Base-by-base conservation (phyloP, 345 rosid genomes). In the Angophora floribunda region DNA sequence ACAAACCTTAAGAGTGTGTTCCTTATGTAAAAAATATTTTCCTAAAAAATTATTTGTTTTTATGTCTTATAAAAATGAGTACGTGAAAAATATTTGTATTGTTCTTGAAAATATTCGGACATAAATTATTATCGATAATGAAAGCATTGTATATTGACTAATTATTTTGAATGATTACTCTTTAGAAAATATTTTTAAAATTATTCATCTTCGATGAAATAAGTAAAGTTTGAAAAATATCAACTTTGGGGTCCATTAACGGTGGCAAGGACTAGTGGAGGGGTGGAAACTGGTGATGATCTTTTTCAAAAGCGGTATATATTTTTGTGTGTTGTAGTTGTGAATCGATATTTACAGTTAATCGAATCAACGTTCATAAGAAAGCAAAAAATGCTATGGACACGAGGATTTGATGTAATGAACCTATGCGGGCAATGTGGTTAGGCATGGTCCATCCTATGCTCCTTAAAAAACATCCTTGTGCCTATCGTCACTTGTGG, bases 211-310 rank as follows among this genome's bases (percentile, higher is more conserved):
- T n/a, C n/a, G 13, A 28, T 28, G 4, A n/a, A 63, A 63, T 0
- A 0, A 13, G 6, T 13, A 0, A 17, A 63, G 36, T 1, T 0
- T 1, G 1, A 36, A 70, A 36, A 36, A 9, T 24, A 17, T 36
- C 7, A 17, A 2, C 24, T 70, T 2, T 0, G 47, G 6, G 79
- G 21, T 17, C 24, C 24, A 6, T 19, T 17, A 19, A 51, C 4
- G 7, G 16, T 13, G 17, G 1, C 5, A 0, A 0, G 17, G 0
- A 9, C 9, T 63, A n/a, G 19, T 6, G 75, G 15, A 9, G 45
- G 17, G 80, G 41, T 36, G 7, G 11, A 26, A 7, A 6, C 41
- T 0, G 1, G 6, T 17, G 13, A 36, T 32, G 45, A 7, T 67
- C 30, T 67, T 65, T 30, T 30, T 65, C 12, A 0, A 32, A 70